Evolutionary conservation across 2,329 filamentous ascomycete species (phyloP).

Genomic region (Botrytis aclada): DNA sequence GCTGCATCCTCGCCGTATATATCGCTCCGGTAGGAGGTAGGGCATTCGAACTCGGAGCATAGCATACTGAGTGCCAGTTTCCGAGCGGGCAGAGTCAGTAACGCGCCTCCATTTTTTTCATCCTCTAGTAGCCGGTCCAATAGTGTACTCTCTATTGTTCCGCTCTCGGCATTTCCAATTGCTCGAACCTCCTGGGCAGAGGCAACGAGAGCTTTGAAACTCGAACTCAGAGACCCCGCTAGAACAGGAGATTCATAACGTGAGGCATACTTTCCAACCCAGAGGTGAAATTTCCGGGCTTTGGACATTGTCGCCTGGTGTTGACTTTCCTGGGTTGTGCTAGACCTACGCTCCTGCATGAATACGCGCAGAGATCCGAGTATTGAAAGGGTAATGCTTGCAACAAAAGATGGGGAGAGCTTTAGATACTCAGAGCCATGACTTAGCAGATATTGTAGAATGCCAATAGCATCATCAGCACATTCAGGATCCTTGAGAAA

Average conservation of each 20-base stretch:
- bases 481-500: slow-evolving; percentile 83
- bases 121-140: slow-evolving; percentile 78
- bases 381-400: slow-evolving; percentile 75
- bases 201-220: slow-evolving; percentile 65
- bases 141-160: slow-evolving; percentile 73
- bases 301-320: slow-evolving; percentile 74
- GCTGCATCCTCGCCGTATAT: slow-evolving; percentile 65
- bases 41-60: slow-evolving; percentile 69
- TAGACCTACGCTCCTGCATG: slow-evolving; percentile 69
- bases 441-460: slow-evolving; percentile 78
- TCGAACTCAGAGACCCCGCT: slow-evolving; percentile 44
- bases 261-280: slow-evolving; percentile 70
- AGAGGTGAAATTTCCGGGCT: slow-evolving; percentile 71
- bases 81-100: slow-evolving; percentile 69
- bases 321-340: slow-evolving; percentile 81
- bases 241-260: slow-evolving; percentile 51
- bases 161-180: slow-evolving; percentile 65
- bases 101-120: slow-evolving; percentile 54
- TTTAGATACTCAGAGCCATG: slow-evolving; percentile 63
- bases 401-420: slow-evolving; percentile 69
- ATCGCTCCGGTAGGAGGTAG: slow-evolving; percentile 57
- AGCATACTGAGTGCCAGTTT: slow-evolving; percentile 69
- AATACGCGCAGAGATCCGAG: slow-evolving; percentile 76
- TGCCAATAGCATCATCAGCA: slow-evolving; percentile 83
- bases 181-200: slow-evolving; percentile 66